phyloP scores from a whole-genome alignment of 2,329 filamentous ascomycete genomes.

The Pseudocercospora vitis region DNA sequence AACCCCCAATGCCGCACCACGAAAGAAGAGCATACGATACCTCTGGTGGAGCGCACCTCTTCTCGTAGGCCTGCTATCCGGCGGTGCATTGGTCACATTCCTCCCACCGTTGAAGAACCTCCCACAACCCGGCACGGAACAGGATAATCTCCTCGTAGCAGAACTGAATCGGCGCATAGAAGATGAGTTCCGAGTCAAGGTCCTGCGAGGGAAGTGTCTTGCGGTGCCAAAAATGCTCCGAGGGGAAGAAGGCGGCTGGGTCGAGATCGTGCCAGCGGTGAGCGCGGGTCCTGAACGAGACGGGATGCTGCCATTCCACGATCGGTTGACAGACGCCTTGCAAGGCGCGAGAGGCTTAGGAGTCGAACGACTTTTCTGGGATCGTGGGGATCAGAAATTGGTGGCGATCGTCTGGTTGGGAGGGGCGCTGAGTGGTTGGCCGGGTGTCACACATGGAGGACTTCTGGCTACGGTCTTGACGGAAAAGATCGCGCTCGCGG shows the following conservation, averaged over 20 bases:
- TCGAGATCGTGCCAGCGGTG: conserved; percentile 31
- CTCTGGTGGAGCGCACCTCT: conserved; percentile 1
- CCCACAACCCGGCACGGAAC: conserved; percentile 41
- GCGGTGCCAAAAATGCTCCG: conserved; percentile 37
- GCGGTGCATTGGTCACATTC: conserved; percentile 19
- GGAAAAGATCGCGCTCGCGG: conserved; percentile 68
- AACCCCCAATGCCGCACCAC: conserved; percentile 1
- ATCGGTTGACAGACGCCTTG: conserved; percentile 35
- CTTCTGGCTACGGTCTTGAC: conserved; percentile 67
- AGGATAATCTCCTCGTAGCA: conserved; percentile 46
- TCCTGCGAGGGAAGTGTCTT: conserved; percentile 47
- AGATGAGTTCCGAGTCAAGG: conserved; percentile 51
- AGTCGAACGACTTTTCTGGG: conserved; percentile 64
- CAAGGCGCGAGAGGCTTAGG: conserved; percentile 45
- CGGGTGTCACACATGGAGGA: conserved; percentile 70
- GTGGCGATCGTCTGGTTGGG: conserved; percentile 69
- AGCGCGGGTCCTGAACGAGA: conserved; percentile 15
- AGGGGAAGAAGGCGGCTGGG: conserved; percentile 36
- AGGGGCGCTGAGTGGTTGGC: conserved; percentile 66
- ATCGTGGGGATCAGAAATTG: conserved; percentile 57
- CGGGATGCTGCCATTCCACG: conserved; percentile 15
- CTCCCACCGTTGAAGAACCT: conserved; percentile 45
- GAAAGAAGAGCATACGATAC: background rate
- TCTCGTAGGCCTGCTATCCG: background rate
- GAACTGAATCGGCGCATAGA: conserved; percentile 47